Evolutionary conservation across 768 basidiomycete species (phyloP), one percentile per base, ranked within the genome.

Genomic region (Serendipita sp.): DNA sequence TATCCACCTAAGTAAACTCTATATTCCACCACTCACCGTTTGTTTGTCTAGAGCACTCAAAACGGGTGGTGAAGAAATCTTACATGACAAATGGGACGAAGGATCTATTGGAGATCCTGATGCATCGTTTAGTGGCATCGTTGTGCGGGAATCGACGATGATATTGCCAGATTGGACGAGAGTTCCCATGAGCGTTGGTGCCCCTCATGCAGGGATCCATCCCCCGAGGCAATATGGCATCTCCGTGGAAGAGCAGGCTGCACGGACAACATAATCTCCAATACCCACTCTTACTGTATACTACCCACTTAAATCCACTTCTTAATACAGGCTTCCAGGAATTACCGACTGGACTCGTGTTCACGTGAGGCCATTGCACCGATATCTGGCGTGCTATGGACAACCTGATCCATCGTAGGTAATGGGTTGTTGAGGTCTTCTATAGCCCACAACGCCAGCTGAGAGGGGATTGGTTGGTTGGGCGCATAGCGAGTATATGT

Each of bases 81-180:
- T 84, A 58, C 78, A 91, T 45, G 93, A 95, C 71, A 83, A 82
- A 66, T 96, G 90, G 88, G 92, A 96, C 68, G 86, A 89, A 70
- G 80, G 78, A 23, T 36, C 44, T 28, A 82, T 81, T 30, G 69
- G 70, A 18, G 70, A 68, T n/a, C 64, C 69, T 38, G 69, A 69
- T 46, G 51, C 44, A 60, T 23, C 44, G 32, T 34, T 63, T 36
- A 16, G 23, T 64, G 51, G 63, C 60, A 18, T 65, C 65, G 64
- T 65, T 62, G 18, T 54, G 46, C 66, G 65, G 65, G 72, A 44
- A 75, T 75, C 23, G 79, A 77, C 56, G 80, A 80, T 75, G 67
- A 75, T 86, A 54, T 73, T 91, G 41, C 90, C 90, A 2, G 90
- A 92, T 73, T 92, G 90, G 90, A 90, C 90, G 30, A 78, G 84